These are phyloP conservation scores for Colletotrichum gloeosporioides DNA, from an alignment of 2,329 filamentous ascomycete species.

Conservation along the genomic window DNA sequence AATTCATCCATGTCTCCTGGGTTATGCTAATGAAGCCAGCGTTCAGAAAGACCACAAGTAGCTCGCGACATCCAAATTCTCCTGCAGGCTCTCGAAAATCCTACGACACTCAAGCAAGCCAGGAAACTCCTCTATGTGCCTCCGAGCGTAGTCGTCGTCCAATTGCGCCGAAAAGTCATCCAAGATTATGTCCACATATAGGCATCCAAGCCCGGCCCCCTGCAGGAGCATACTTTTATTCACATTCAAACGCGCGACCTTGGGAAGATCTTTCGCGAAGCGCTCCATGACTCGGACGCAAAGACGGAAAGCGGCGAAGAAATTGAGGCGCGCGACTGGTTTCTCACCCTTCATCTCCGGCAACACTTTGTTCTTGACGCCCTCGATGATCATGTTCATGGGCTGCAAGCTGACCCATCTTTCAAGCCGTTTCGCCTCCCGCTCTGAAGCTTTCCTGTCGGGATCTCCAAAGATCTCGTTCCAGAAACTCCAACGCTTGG, in stretches of 20 bases:
- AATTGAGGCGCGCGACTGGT: not conserved
- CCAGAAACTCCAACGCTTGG: not conserved
- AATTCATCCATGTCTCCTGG: not conserved
- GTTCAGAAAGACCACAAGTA: not conserved
- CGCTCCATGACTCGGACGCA: not conserved
- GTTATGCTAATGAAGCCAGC: not conserved
- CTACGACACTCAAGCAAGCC: not conserved
- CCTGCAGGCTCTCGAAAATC: not conserved
- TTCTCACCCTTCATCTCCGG: not conserved
- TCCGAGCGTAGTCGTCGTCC: not conserved
- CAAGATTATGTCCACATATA: not conserved
- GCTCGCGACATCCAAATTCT: not conserved
- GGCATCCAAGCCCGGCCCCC: not conserved
- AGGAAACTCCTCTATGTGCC: not conserved
- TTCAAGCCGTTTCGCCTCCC: not conserved
- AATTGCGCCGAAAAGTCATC: not conserved
- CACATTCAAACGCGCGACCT: not conserved
- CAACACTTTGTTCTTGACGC: not conserved
- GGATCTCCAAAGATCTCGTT: not conserved
- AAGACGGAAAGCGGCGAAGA: not conserved
- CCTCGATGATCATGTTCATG: not conserved
- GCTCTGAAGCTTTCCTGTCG: not conserved
- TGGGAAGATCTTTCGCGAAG: not conserved
- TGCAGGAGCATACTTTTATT: not conserved
- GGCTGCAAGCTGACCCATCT: not conserved